These are phyloP conservation scores for Arthrobotrys sinensis DNA, from an alignment of 2,329 filamentous ascomycete genomes.

Conservation along the genomic window DNA sequence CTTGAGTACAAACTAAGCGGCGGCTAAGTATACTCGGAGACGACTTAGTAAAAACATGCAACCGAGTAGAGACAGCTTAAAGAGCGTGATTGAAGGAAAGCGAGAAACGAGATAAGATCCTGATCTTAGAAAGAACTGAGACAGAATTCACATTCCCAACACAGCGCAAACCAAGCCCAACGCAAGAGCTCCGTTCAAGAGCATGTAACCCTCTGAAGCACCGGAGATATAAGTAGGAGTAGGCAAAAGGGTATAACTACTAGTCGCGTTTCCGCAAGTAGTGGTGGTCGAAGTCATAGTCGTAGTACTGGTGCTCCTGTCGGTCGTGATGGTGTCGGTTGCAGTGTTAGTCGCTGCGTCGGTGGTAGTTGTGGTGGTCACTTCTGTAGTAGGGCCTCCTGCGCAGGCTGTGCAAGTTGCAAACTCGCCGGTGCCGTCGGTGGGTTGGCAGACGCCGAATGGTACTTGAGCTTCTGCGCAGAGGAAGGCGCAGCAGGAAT, in stretches of 20 bases:
- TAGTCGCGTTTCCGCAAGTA: slow-evolving; percentile 16
- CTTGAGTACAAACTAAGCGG: too few relatives aligned
- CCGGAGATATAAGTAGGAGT: slow-evolving; percentile 44
- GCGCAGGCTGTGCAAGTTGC: slow-evolving; percentile 42
- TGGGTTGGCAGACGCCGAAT: slow-evolving; percentile 43
- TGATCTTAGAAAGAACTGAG: too few relatives aligned
- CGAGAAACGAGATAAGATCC: too few relatives aligned
- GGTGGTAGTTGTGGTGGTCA: not conserved
- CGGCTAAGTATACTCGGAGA: too few relatives aligned
- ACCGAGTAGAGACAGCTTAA: too few relatives aligned
- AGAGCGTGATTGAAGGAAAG: too few relatives aligned
- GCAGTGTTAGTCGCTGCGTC: not conserved
- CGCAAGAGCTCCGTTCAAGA: slow-evolving; percentile 8
- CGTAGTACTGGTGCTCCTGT: slow-evolving; percentile 10
- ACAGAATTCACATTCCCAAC: not conserved
- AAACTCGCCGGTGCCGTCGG: slow-evolving; percentile 35
- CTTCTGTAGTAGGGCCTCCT: not conserved
- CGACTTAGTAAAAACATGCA: too few relatives aligned
- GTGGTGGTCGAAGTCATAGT: slow-evolving; percentile 49
- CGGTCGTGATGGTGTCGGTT: slow-evolving; percentile 12
- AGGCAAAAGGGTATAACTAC: slow-evolving; percentile 19
- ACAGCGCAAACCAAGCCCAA: slow-evolving; percentile 26
- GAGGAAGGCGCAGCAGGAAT: slow-evolving; percentile 44
- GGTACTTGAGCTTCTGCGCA: slow-evolving; percentile 53
- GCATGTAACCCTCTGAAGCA: not conserved